Evolutionary conservation across 2,329 filamentous ascomycete species (phyloP).

Genomic region (Ophiostoma australiae): DNA sequence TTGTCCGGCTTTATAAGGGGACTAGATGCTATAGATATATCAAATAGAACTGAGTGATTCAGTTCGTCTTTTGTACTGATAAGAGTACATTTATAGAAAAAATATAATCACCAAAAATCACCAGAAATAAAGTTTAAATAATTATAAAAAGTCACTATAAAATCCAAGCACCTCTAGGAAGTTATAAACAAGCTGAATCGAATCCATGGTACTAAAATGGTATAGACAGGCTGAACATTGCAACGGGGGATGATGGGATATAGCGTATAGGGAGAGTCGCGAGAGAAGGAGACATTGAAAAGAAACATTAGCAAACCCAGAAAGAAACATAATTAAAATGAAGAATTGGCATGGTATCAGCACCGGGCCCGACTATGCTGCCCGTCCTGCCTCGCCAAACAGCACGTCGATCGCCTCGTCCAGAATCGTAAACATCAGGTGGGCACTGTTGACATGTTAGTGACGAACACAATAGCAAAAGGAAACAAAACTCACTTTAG

Average conservation of each 20-base stretch:
- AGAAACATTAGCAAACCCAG: neutral
- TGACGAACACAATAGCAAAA: neutral
- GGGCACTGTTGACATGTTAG: constrained; percentile 44
- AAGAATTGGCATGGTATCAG: too few relatives aligned
- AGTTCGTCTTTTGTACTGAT: neutral
- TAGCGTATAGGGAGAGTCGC: neutral
- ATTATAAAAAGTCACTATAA: neutral
- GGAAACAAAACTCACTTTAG: constrained; percentile 64
- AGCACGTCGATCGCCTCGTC: constrained; percentile 65
- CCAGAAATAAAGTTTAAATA: neutral
- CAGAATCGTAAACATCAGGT: constrained; percentile 64
- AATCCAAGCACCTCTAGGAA: too few relatives aligned
- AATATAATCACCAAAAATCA: too few relatives aligned
- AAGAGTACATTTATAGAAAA: too few relatives aligned
- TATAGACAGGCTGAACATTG: constrained; percentile 8
- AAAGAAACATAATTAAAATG: constrained; percentile 5
- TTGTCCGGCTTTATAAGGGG: too few relatives aligned
- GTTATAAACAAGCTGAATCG: neutral
- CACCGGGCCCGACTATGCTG: neutral
- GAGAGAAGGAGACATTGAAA: neutral
- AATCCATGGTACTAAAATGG: neutral
- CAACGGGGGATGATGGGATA: neutral
- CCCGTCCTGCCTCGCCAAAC: constrained; percentile 45
- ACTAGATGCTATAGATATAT: too few relatives aligned
- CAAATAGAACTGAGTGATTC: too few relatives aligned